Evolutionary conservation across 176 grass and related monocot species (phyloP).

Genomic region (Aegilops sharonensis): DNA sequence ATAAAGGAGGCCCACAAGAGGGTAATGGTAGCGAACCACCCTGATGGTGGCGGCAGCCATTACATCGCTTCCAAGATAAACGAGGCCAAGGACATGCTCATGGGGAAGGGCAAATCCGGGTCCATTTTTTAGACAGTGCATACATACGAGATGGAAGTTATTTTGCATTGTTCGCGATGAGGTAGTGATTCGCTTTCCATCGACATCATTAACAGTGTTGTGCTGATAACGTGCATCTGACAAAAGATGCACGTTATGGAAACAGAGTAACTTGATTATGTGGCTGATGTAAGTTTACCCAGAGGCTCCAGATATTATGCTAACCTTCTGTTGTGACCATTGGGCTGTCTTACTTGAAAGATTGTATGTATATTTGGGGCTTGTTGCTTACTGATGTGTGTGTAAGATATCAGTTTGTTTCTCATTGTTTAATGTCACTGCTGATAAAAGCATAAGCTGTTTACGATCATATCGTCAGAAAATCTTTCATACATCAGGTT

Average conservation of each 20-base stretch:
- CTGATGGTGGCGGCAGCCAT: slow-evolving; percentile 89
- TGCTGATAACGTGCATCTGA: slow-evolving; percentile 12
- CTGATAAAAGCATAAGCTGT: no score
- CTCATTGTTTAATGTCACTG: background rate
- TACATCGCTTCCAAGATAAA: slow-evolving; percentile 83
- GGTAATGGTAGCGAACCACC: slow-evolving; percentile 90
- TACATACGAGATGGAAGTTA: background rate
- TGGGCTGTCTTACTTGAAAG: background rate
- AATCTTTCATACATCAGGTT: background rate
- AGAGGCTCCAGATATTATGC: background rate
- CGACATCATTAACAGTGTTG: background rate
- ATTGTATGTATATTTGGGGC: background rate
- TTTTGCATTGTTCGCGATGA: background rate
- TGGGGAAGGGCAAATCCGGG: slow-evolving; percentile 51
- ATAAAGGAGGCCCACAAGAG: slow-evolving; percentile 94
- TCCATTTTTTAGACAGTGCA: slow-evolving; percentile 37
- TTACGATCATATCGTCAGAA: background rate
- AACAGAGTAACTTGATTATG: background rate
- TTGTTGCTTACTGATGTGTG: background rate
- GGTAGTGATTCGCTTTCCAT: slow-evolving; percentile 13
- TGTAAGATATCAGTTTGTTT: background rate
- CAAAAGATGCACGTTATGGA: background rate
- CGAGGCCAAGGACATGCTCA: slow-evolving; percentile 85
- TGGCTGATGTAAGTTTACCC: background rate
- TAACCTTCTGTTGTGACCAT: background rate